These are phyloP conservation scores for Fragilaria radians DNA, from an alignment of 108 stramenopile species.

Conservation along the genomic window DNA sequence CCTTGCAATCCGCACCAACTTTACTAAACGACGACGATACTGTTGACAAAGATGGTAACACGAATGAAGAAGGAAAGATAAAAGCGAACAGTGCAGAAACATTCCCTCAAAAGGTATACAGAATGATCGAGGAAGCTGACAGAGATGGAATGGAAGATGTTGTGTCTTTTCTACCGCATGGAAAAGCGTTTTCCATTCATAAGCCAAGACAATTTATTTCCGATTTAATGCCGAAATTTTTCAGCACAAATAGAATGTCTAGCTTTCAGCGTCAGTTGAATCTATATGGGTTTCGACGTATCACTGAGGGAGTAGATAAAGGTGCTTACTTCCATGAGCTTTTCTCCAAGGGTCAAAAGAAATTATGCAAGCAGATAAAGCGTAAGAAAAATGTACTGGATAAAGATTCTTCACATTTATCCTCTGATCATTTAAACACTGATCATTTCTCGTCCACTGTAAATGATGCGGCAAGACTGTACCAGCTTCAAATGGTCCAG, in stretches of 20 bases:
- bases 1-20: too few species aligned
- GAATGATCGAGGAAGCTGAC: constrained; percentile 9
- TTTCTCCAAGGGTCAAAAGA: constrained; percentile 9
- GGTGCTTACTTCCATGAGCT: constrained; percentile 24
- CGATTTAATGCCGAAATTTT: constrained; percentile 74
- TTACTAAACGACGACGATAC: too few species aligned
- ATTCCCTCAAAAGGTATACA: constrained; percentile 12
- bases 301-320: constrained; percentile 43
- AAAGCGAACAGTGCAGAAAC: background rate
- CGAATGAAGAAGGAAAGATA: background rate
- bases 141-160: constrained; percentile 30
- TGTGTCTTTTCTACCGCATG: constrained; percentile 47
- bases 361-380: constrained; percentile 12
- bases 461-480: too few species aligned
- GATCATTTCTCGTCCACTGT: too few species aligned
- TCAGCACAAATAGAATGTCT: constrained; percentile 65
- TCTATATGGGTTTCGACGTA: constrained; percentile 62
- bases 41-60: too few species aligned
- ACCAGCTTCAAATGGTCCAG: too few species aligned
- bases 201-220: constrained; percentile 43
- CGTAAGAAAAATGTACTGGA: constrained; percentile 2
- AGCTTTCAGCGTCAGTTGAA: constrained; percentile 88
- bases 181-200: constrained; percentile 56
- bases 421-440: too few species aligned
- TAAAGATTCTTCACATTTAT: too few species aligned